A percentile compares a stretch with the other conserved stretches of the same genome.
These are phyloP conservation scores for Aspergillus sp. DNA, from an alignment of 2,329 filamentous ascomycete genomes.

Conservation along the genomic window DNA sequence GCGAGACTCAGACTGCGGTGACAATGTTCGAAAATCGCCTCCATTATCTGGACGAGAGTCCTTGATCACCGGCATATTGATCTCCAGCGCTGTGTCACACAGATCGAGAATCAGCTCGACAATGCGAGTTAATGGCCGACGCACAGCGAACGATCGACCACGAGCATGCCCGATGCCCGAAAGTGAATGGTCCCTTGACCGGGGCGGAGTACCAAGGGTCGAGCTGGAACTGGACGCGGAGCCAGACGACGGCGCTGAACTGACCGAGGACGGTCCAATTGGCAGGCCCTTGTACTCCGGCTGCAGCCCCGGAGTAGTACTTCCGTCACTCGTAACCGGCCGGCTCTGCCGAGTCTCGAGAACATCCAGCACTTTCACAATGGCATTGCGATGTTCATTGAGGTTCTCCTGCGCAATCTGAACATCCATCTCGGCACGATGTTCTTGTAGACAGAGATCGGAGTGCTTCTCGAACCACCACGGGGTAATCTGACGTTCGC, in stretches of 20 bases:
- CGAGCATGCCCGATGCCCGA: constrained; percentile 68
- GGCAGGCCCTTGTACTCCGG: constrained; percentile 81
- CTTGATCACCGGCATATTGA: constrained; percentile 88
- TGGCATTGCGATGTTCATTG: constrained; percentile 83
- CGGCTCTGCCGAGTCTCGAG: constrained; percentile 58
- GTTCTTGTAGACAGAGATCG: constrained; percentile 89
- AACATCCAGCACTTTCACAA: constrained; percentile 90
- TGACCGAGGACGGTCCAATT: constrained; percentile 63
- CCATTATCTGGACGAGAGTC: constrained; percentile 56
- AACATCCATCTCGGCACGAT: constrained; percentile 94
- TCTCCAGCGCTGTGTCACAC: constrained; percentile 90
- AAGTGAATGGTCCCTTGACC: constrained; percentile 58
- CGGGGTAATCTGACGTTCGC: constrained; percentile 89
- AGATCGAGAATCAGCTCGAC: constrained; percentile 91
- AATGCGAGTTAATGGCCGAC: constrained; percentile 81
- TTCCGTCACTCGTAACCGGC: constrained; percentile 19
- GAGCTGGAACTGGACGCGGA: constrained; percentile 62
- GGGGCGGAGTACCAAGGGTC: constrained; percentile 54
- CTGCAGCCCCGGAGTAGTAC: constrained; percentile 45
- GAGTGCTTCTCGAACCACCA: constrained; percentile 99
- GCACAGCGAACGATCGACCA: constrained; percentile 80
- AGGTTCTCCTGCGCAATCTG: constrained; percentile 90
- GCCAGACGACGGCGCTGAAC: constrained; percentile 61
- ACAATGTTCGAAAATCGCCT: constrained; percentile 82
- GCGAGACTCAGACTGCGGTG: constrained; percentile 87